Evolutionary conservation across 192 early-diverging fungal genomes (phyloP), one percentile per base, ranked within the genome.

Genomic region (Coemansia sp.): DNA sequence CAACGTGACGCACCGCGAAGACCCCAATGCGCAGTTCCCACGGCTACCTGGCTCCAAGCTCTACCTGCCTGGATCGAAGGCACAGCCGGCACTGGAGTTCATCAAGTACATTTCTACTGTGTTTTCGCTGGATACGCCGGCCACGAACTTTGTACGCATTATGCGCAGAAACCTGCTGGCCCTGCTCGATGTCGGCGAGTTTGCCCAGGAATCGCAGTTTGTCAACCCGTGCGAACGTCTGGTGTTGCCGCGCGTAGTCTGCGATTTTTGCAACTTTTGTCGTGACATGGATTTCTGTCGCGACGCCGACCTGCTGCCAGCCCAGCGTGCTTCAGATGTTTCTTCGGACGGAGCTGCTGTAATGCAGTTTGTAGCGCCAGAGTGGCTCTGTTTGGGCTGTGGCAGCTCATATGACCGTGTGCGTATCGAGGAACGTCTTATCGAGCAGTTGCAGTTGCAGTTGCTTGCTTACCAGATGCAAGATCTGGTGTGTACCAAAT

Each of bases 281-380:
- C 81, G 89, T 10, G 95, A 99, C 77, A 73, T 97, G 67, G 97
- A 99, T 75, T 88, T 99, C 63, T 94, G 91, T 60, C 88, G 95
- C 34, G 93, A 96, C 58, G 81, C 82, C 25, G 85, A 87, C 48
- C 66, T 92, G 59, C 64, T 93, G 48, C 86, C 87, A 0, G 68
- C 76, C 1, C 72, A 82, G 42, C 85, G 42, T 3, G 42, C 42
- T 3, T 45, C 74, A 4, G 32, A 11, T 0, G 20, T 50, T 0
- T 32, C 29, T 32, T 7, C 25, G 2, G 50, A 76, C 17, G 69
- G 63, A 36, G 73, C 60, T 2, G 20, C 69, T 6, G 12, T 20
- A 14, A 10, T 57, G 18, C 64, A 65, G 60, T 5, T 22, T 3
- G 40, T 4, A 4, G 60, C 60, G 18, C 49, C 67, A 14, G 72